phyloP scores from a whole-genome alignment of 192 early-diverging fungal species.

The Martensiomyces pterosporus region DNA sequence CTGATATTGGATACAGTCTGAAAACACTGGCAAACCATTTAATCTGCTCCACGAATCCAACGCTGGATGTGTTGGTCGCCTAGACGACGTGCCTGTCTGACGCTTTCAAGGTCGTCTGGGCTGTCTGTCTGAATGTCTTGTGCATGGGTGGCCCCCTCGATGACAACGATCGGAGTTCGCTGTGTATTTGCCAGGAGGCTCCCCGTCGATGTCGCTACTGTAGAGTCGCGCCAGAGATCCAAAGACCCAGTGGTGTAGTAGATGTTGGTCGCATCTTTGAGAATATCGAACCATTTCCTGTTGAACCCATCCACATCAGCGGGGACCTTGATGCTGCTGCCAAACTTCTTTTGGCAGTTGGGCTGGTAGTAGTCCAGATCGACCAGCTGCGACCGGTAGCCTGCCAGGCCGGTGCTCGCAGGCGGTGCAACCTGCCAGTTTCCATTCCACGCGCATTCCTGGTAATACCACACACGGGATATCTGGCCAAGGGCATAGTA shows the following conservation, averaged over 20 bases:
- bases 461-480: conserved; percentile 2
- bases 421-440: conserved; percentile 8
- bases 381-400: conserved; percentile 5
- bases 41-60: background rate
- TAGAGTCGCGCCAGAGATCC: conserved; percentile 5
- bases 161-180: conserved; percentile 1
- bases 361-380: background rate
- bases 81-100: background rate
- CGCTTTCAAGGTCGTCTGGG: background rate
- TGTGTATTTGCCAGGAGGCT: background rate
- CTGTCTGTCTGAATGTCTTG: conserved; percentile 2
- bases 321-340: background rate
- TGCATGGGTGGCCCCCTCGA: conserved; percentile 3
- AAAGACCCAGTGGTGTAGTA: background rate
- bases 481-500: conserved; percentile 4
- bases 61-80: conserved; percentile 1
- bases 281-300: conserved; percentile 2
- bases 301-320: background rate
- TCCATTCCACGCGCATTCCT: conserved; percentile 5
- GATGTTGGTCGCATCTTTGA: conserved; percentile 1
- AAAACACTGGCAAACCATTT: too few species aligned
- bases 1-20: too few species aligned
- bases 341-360: background rate
- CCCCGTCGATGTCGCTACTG: background rate
- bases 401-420: background rate